Percentiles rank a stretch among this genome's conserved stretches.
phyloP scores from a whole-genome alignment of 495 filamentous ascomycete genomes.

The Podospora conica region DNA sequence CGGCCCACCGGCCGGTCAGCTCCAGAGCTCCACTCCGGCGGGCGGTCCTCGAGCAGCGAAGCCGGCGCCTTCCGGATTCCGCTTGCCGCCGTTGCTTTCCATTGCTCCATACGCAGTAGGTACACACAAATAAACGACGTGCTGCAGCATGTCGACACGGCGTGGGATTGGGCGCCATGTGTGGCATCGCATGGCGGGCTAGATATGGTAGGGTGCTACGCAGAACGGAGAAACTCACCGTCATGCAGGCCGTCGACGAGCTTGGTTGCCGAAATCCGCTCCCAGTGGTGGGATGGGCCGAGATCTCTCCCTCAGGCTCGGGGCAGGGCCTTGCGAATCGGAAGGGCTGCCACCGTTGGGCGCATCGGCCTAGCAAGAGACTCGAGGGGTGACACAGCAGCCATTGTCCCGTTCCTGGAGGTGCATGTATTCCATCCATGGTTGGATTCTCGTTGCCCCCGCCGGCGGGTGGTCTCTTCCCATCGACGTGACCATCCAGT shows the following conservation, averaged over 20 bases:
- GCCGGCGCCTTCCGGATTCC: not conserved
- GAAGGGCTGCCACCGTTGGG: conserved; percentile 14
- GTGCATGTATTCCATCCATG: not conserved
- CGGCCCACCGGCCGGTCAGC: not conserved
- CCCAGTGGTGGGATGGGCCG: not conserved
- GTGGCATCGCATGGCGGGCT: not conserved
- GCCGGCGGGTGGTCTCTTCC: not conserved
- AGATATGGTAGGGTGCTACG: not conserved
- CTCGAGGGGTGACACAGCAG: conserved; percentile 12
- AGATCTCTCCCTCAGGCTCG: conserved; percentile 8
- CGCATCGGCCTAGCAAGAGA: conserved; percentile 1
- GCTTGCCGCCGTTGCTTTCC: not conserved
- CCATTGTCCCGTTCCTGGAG: not conserved
- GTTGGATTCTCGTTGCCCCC: not conserved
- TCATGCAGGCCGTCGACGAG: not conserved
- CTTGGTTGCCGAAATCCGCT: conserved; percentile 16
- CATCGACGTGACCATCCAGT: not conserved
- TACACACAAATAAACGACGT: too few relatives aligned
- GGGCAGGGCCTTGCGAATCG: conserved; percentile 14
- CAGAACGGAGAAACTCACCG: not conserved
- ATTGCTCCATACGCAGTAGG: not conserved
- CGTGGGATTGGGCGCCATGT: not conserved
- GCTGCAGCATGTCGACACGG: not conserved
- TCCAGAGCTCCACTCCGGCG: not conserved
- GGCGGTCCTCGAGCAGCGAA: not conserved